Evolutionary conservation across 257 asterid species (phyloP), one percentile per base, ranked within the genome.

Genomic region (Petrea volubilis): DNA sequence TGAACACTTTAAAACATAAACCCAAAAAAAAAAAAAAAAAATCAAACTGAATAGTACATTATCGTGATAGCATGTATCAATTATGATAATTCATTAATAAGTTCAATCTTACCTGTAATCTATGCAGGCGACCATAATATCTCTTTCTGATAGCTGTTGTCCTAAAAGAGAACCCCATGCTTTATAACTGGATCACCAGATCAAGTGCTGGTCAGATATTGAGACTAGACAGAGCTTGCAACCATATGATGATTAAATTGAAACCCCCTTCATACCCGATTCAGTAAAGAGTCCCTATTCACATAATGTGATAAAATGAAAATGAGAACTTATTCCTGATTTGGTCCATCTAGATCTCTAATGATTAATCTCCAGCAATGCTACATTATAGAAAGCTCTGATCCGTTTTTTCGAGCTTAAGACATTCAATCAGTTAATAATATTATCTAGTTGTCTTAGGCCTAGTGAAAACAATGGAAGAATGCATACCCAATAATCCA

Each of bases 131-230:
- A 95, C 99, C 31, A 95, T 92, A 71, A 92, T 40, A 73, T 86
- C 98, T 83, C 99, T 88, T 81, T 92, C 99, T 72, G 97, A 85
- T 78, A 95, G 72, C 75, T 90, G 98, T 38, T 81, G 87, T 64
- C 98, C 99, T 69, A 95, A 78, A 78, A 95, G 97, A 73, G 97
- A 90, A 78, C 99, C 99, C 98, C 99, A 95, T 44, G 99, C 99
- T 87, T 95, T 95, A 78, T 95, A 95, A 40, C 99, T 95, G 95
- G 58, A 76, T 44, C 31, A 71, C n/a, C 52, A 60, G 47, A n/a
- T n/a, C n/a, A 70, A 50, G 49, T 17, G 58, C 58, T 20, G 2
- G 34, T 82, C 75, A 72, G 67, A 46, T 58, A 55, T 51, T 51
- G 72, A 20, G 36, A 46, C 18, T 31, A 61, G 1, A 38, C 2